These are phyloP conservation scores for Tuber aestivum DNA, from an alignment of 495 filamentous ascomycete genomes.

Conservation along the genomic window DNA sequence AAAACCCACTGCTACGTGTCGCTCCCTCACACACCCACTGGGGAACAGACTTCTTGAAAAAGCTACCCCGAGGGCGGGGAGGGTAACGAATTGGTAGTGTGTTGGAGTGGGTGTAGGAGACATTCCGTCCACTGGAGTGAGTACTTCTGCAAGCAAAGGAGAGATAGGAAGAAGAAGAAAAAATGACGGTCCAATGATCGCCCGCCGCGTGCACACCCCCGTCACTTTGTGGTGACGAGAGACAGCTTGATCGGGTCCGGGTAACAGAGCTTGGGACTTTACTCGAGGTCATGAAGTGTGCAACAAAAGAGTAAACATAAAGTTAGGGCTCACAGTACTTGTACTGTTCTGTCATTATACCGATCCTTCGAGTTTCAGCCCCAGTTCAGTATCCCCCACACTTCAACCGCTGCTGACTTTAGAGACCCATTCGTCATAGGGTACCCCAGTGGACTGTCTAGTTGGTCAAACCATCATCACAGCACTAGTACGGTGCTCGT, in stretches of 20 bases:
- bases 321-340: too few species aligned
- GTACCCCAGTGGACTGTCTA: neutral
- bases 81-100: neutral
- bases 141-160: neutral
- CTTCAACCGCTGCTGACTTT: neutral
- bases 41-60: constrained; percentile 2
- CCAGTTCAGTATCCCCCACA: constrained; percentile 1
- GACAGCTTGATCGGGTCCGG: neutral
- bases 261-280: neutral
- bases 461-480: neutral
- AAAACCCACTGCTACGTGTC: neutral
- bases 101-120: neutral
- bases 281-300: neutral
- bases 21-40: neutral
- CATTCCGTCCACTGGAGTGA: constrained; percentile 5
- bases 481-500: neutral
- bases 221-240: neutral
- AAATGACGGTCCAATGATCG: neutral
- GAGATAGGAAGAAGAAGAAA: neutral
- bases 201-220: neutral
- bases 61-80: neutral
- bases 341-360: neutral
- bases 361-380: neutral
- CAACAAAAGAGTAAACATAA: neutral
- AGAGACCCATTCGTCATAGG: neutral